Evolutionary conservation across 1,284 basidiomycete species (phyloP).

Genomic region (Stygiomarasmius scandens): DNA sequence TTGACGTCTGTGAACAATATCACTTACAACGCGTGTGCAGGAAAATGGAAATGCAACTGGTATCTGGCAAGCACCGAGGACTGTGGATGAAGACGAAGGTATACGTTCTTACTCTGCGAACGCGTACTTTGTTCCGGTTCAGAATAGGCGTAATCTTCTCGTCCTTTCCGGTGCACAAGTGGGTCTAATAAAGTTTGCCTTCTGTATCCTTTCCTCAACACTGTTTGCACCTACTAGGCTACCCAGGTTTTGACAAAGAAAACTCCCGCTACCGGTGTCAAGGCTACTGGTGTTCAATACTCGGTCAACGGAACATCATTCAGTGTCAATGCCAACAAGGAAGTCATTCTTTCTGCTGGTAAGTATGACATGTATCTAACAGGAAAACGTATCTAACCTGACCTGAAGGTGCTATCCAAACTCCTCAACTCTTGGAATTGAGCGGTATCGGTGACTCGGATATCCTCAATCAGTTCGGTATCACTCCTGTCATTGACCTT

Average conservation of each 20-base stretch:
- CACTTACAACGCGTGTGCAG: not conserved
- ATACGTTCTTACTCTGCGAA: conserved; percentile 17
- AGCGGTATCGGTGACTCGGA: conserved; percentile 8
- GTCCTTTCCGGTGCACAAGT: conserved; percentile 26
- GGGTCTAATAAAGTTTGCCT: too few relatives aligned
- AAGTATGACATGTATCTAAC: not conserved
- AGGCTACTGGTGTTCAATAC: conserved; percentile 2
- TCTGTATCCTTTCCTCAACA: not conserved
- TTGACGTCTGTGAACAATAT: not conserved
- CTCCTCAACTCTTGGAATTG: conserved; percentile 8
- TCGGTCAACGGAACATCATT: not conserved
- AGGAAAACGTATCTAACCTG: too few relatives aligned
- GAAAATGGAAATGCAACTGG: not conserved
- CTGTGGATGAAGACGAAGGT: conserved; percentile 3
- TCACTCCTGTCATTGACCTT: not conserved
- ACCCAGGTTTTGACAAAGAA: not conserved
- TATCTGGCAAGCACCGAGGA: conserved; percentile 14
- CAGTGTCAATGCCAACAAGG: not conserved
- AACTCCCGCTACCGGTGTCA: not conserved
- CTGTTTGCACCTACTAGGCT: not conserved
- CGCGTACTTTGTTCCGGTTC: conserved; percentile 26
- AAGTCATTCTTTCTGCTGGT: conserved; percentile 7
- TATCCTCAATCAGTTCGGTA: not conserved
- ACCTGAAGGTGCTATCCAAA: conserved; percentile 16
- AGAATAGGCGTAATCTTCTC: conserved; percentile 23